Conservation (phyloP, 169 alveolate species). For the Besnoitia besnoiti region DNA sequence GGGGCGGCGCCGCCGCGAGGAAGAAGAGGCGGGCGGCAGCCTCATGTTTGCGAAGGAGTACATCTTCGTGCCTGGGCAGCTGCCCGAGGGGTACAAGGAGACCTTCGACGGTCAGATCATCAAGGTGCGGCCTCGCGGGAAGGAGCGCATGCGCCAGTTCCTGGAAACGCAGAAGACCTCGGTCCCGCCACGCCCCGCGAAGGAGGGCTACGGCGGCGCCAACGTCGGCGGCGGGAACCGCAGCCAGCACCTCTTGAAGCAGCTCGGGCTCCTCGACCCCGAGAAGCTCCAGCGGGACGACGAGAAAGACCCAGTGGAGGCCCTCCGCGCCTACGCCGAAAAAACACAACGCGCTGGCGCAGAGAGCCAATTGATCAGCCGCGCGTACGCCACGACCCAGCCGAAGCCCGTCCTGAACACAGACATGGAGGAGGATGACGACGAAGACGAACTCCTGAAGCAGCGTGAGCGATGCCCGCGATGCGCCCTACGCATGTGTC, state of each 20-base stretch:
- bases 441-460: neutral
- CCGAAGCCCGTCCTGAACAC: constrained; percentile 59
- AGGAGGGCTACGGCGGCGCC: constrained; percentile 43
- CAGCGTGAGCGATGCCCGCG: constrained; percentile 1
- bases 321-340: constrained; percentile 55
- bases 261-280: constrained; percentile 33
- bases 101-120: constrained; percentile 50
- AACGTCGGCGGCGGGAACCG: constrained; percentile 36
- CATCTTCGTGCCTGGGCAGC: constrained; percentile 20
- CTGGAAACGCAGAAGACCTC: constrained; percentile 50
- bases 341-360: neutral
- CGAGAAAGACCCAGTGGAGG: constrained; percentile 55
- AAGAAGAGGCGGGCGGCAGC: neutral
- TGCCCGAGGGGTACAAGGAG: constrained; percentile 55
- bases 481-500: constrained; percentile 38
- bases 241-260: constrained; percentile 52
- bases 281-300: neutral
- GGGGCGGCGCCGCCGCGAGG: constrained; percentile 47
- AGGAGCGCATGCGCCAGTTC: constrained; percentile 12
- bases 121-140: constrained; percentile 6
- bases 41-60: neutral
- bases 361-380: constrained; percentile 41
- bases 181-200: constrained; percentile 54
- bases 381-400: constrained; percentile 68
- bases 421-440: constrained; percentile 50